These are phyloP conservation scores for Mesembryanthemum crystallinum DNA, from an alignment of 148 eudicot genomes.

Conservation along the genomic window DNA sequence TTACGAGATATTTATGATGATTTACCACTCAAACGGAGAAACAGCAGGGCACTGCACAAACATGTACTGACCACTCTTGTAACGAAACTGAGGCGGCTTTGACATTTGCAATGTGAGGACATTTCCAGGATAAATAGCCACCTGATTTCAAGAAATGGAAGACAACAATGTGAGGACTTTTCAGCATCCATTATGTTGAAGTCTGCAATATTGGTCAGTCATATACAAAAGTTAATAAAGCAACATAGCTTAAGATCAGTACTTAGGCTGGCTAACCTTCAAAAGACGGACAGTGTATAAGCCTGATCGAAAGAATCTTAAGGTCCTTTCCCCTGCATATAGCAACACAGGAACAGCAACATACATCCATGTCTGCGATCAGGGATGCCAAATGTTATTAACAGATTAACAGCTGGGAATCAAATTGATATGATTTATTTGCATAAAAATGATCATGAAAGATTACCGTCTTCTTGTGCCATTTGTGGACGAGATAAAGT, in stretches of 20 bases:
- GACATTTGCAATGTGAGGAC: conserved; percentile 93
- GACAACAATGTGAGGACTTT: not conserved
- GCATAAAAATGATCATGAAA: not conserved
- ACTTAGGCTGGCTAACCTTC: conserved; percentile 49
- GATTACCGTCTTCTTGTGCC: conserved; percentile 72
- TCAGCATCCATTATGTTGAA: not conserved
- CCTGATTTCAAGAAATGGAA: conserved; percentile 39
- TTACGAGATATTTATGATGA: not conserved
- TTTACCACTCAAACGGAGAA: conserved; percentile 95
- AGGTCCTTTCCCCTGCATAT: conserved; percentile 90
- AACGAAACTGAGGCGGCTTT: conserved; percentile 79
- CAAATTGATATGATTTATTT: not conserved
- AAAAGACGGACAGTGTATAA: conserved; percentile 57
- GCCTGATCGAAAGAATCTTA: conserved; percentile 84
- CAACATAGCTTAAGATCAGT: not conserved
- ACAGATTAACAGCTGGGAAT: not conserved
- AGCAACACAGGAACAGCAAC: conserved; percentile 82
- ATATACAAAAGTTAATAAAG: not conserved
- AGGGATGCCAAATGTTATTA: conserved; percentile 12
- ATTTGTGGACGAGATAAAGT: conserved; percentile 64
- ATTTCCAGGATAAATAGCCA: conserved; percentile 80
- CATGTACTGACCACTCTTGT: conserved; percentile 98
- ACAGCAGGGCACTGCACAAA: conserved; percentile 94
- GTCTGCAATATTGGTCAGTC: not conserved
- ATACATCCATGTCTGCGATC: conserved; percentile 90